Conservation (phyloP, 352 stramenopile genomes). For the Phytophthora megakarya region DNA sequence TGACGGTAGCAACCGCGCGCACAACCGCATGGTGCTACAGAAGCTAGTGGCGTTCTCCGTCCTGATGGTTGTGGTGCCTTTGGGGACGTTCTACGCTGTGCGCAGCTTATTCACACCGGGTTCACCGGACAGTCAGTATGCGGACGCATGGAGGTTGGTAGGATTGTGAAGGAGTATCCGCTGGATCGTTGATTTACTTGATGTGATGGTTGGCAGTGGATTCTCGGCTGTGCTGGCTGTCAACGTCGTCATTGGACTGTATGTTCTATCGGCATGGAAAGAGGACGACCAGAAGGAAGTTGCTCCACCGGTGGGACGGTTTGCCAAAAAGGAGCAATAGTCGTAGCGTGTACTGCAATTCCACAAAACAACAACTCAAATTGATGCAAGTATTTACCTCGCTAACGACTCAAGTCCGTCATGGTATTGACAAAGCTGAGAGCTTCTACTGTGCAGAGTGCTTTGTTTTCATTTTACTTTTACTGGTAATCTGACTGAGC, state of each 20-base stretch:
- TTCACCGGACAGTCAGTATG: constrained; percentile 43
- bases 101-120: constrained; percentile 50
- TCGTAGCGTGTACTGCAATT: not conserved
- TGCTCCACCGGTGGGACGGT: constrained; percentile 61
- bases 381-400: not conserved
- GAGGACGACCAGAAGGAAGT: constrained; percentile 62
- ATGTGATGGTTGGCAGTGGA: constrained; percentile 43
- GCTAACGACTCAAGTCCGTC: not conserved
- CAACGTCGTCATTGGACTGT: constrained; percentile 80
- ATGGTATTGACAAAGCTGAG: not conserved
- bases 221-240: constrained; percentile 72
- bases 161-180: not conserved
- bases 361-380: not conserved
- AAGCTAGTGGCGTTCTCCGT: constrained; percentile 78
- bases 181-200: not conserved
- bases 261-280: constrained; percentile 74
- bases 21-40: constrained; percentile 74
- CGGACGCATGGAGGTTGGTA: constrained; percentile 71
- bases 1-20: constrained; percentile 57
- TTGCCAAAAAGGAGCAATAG: constrained; percentile 63
- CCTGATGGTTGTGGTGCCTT: constrained; percentile 65
- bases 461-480: not conserved
- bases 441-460: not conserved
- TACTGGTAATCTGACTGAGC: constrained; percentile 10
- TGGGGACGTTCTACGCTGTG: constrained; percentile 71